Evolutionary conservation across 164 flowering plant species (phyloP).

Genomic region (Umbellularia californica): DNA sequence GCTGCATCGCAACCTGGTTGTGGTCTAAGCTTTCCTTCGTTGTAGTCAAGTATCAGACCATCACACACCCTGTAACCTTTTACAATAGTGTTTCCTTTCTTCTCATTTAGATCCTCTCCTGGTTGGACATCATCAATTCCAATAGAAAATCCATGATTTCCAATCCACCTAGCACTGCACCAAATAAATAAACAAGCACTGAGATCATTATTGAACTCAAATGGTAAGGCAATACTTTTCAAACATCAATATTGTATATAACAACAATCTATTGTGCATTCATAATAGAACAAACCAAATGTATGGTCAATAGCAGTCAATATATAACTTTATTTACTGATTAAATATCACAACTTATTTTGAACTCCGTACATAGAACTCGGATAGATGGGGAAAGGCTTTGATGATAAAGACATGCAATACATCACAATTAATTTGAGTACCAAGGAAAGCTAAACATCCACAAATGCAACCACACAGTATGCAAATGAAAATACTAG

Average conservation of each 20-base stretch:
- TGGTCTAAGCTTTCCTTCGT: conserved; percentile 55
- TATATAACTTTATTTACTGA: not conserved
- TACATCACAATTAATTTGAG: not conserved
- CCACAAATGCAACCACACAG: not conserved
- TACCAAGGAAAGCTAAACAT: not conserved
- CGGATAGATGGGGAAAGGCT: too few relatives aligned
- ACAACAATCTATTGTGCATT: not conserved
- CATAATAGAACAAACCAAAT: not conserved
- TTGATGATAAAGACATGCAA: not conserved
- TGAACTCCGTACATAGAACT: too few relatives aligned
- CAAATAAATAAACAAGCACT: conserved; percentile 4
- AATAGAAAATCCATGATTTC: conserved; percentile 97
- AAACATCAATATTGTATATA: not conserved
- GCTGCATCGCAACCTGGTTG: conserved; percentile 87
- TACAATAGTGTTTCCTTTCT: conserved; percentile 37
- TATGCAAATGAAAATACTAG: too few relatives aligned
- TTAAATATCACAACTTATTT: not conserved
- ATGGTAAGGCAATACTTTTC: too few relatives aligned
- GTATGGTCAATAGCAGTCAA: not conserved
- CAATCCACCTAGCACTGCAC: conserved; percentile 97
- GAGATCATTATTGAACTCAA: not conserved
- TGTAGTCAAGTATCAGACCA: conserved; percentile 40
- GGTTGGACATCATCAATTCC: conserved; percentile 99
- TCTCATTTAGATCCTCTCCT: conserved; percentile 31
- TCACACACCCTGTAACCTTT: conserved; percentile 55